phyloP scores from a whole-genome alignment of 495 filamentous ascomycete genomes.

The Trichoderma asperelloides region DNA sequence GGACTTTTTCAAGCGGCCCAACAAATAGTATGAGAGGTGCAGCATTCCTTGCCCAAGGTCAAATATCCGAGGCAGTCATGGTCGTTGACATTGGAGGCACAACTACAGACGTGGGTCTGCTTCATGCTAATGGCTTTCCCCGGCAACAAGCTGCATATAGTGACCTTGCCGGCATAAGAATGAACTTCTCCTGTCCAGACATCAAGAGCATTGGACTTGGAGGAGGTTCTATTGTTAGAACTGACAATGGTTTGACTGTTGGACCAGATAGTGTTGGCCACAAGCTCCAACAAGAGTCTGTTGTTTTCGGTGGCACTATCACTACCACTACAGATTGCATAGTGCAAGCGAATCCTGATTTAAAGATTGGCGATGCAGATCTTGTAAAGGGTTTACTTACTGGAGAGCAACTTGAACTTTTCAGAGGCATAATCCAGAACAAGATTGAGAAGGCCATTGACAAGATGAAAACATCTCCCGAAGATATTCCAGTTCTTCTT shows the following conservation, averaged over 20 bases:
- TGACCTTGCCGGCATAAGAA: conserved; percentile 35
- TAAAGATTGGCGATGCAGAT: conserved; percentile 20
- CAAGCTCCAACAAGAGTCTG: conserved; percentile 36
- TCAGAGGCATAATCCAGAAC: conserved; percentile 19
- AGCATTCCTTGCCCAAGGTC: conserved; percentile 34
- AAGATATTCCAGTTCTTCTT: conserved; percentile 34
- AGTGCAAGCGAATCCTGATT: conserved; percentile 24
- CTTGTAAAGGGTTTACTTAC: conserved; percentile 15
- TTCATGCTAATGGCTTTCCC: conserved; percentile 38
- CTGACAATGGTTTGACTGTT: conserved; percentile 30
- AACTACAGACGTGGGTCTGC: conserved; percentile 35
- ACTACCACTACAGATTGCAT: conserved; percentile 44
- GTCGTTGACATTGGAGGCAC: conserved; percentile 45
- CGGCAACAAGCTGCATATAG: conserved; percentile 34
- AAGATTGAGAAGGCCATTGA: conserved; percentile 40
- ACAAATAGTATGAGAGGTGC: conserved; percentile 51
- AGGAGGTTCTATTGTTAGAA: conserved; percentile 41
- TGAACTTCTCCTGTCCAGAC: conserved; percentile 40
- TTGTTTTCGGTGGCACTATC: conserved; percentile 41
- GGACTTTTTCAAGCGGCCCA: conserved; percentile 45
- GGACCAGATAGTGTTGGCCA: conserved; percentile 51
- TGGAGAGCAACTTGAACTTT: conserved; percentile 14
- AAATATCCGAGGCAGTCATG: conserved; percentile 27
- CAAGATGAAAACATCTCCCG: conserved; percentile 40
- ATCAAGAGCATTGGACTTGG: conserved; percentile 45